Evolutionary conservation across 805 yeast genomes (phyloP).

Genomic region (Barnettozyma californica): DNA sequence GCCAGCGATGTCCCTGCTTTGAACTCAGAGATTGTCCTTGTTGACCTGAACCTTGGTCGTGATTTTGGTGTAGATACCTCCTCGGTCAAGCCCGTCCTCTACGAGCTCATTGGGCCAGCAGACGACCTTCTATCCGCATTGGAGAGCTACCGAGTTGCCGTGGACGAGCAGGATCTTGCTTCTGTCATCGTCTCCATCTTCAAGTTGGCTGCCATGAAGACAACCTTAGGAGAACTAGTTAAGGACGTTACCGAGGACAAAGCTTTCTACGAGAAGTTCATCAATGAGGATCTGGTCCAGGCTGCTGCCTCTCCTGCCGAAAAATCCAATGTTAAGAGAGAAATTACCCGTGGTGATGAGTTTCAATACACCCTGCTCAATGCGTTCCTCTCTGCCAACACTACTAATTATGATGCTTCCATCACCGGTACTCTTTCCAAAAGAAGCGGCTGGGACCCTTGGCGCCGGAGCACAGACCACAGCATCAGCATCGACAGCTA

Average conservation of each 20-base stretch:
- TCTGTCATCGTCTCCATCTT: conserved; percentile 1
- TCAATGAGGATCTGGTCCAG: neutral
- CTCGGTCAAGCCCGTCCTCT: conserved; percentile 1
- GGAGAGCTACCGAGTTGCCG: neutral
- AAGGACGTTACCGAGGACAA: conserved; percentile 1
- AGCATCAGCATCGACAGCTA: neutral
- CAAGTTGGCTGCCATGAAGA: conserved; percentile 4
- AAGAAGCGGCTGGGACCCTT: neutral
- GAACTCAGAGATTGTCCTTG: neutral
- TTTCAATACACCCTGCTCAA: neutral
- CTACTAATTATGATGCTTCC: neutral
- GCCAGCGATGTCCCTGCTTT: neutral
- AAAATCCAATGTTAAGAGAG: neutral
- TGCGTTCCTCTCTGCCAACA: neutral
- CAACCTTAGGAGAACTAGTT: neutral
- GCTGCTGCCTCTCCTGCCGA: neutral
- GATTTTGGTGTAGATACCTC: neutral
- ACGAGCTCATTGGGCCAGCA: conserved; percentile 2
- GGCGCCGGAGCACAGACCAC: neutral
- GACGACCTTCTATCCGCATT: neutral
- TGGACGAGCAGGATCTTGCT: neutral
- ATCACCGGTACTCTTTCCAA: neutral
- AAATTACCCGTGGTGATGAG: neutral
- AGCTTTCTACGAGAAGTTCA: neutral
- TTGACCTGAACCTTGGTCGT: neutral